phyloP scores from a whole-genome alignment of 768 basidiomycete genomes.

The Boletus subparvulus region DNA sequence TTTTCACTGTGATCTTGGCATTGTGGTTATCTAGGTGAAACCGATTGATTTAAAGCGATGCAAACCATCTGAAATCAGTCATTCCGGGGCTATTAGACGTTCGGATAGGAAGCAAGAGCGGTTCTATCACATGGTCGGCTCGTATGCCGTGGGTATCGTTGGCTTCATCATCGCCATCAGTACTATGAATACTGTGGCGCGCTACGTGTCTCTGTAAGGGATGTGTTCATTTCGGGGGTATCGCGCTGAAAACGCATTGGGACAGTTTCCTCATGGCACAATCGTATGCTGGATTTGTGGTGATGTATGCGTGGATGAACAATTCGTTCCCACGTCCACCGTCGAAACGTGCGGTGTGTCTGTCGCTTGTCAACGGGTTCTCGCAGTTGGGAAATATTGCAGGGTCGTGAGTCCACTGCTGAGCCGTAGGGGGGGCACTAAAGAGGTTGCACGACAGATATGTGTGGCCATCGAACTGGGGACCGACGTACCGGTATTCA shows the following conservation, averaged over 20 bases:
- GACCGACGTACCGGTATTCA: constrained; percentile 66
- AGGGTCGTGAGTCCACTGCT: constrained; percentile 60
- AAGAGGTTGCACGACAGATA: constrained; percentile 40
- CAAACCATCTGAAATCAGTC: background rate
- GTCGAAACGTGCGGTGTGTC: constrained; percentile 79
- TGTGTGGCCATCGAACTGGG: constrained; percentile 68
- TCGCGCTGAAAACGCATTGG: constrained; percentile 4
- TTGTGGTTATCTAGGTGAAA: constrained; percentile 51
- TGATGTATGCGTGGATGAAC: constrained; percentile 54
- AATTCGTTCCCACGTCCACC: constrained; percentile 72
- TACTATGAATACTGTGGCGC: constrained; percentile 60
- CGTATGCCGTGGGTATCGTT: constrained; percentile 56
- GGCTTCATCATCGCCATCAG: constrained; percentile 67
- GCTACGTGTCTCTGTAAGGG: constrained; percentile 63
- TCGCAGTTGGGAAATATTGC: constrained; percentile 82
- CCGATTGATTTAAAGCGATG: background rate
- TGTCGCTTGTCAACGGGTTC: constrained; percentile 80
- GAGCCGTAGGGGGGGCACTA: background rate
- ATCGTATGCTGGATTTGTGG: constrained; percentile 69
- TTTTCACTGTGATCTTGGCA: constrained; percentile 55
- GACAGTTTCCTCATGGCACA: constrained; percentile 74
- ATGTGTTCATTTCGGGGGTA: constrained; percentile 7
- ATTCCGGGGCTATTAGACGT: constrained; percentile 41
- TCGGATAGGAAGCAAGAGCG: constrained; percentile 72
- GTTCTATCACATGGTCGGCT: constrained; percentile 62